A percentile compares a stretch with the other conserved stretches of the same genome.
Conservation (phyloP, 2,329 filamentous ascomycete genomes). For the Fusarium brachygibbosum region DNA sequence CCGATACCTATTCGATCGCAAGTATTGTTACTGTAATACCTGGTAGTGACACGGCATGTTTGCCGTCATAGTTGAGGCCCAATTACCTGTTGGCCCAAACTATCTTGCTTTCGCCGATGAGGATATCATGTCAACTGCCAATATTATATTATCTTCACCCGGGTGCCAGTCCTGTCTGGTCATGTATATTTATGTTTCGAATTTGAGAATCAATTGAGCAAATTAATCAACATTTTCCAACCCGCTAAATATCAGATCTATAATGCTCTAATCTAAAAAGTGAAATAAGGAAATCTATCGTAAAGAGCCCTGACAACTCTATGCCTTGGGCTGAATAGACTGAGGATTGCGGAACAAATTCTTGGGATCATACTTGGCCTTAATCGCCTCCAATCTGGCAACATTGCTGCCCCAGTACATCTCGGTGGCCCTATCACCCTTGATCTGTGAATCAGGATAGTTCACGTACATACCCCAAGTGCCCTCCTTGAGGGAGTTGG, state of each 20-base stretch:
- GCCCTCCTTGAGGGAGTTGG: conserved; percentile 44
- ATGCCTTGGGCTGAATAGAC: conserved; percentile 39
- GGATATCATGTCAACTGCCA: too few relatives aligned
- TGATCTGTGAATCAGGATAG: conserved; percentile 57
- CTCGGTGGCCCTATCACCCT: conserved; percentile 51
- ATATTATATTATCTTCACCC: too few relatives aligned
- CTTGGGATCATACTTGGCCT: conserved; percentile 54
- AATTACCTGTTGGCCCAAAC: too few relatives aligned
- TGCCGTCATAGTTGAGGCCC: too few relatives aligned
- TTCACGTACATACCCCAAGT: conserved; percentile 59
- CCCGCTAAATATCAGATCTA: background rate
- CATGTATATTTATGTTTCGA: too few relatives aligned
- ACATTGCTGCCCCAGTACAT: conserved; percentile 57
- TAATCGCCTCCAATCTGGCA: conserved; percentile 52
- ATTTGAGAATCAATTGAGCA: too few relatives aligned
- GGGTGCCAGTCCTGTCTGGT: too few relatives aligned
- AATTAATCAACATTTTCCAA: background rate
- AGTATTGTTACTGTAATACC: too few relatives aligned
- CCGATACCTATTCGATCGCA: too few relatives aligned
- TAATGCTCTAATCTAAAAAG: background rate
- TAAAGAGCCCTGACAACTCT: accelerated
- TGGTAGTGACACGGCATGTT: too few relatives aligned
- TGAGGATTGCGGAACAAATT: conserved; percentile 59
- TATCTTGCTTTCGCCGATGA: too few relatives aligned
- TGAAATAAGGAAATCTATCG: background rate